Percentiles rank a stretch among this genome's conserved stretches.
These are phyloP conservation scores for Aspergillus sp. DNA, from an alignment of 2,329 filamentous ascomycete genomes.

Conservation along the genomic window DNA sequence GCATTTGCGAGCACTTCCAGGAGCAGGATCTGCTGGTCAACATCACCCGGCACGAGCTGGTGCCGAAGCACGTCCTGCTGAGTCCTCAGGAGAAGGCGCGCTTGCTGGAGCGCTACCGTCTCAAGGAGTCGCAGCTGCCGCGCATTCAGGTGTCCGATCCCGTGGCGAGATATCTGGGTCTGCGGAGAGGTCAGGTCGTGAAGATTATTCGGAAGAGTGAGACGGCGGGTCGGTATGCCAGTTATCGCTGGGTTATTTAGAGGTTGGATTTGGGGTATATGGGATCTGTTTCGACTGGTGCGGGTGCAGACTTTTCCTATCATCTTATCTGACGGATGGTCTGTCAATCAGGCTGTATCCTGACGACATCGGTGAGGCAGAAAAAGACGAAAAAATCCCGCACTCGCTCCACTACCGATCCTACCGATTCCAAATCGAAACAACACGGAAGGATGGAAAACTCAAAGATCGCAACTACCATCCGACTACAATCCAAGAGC, in stretches of 20 bases:
- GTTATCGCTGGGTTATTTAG: slow-evolving; percentile 72
- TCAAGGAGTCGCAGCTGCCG: slow-evolving; percentile 97
- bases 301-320: too few relatives aligned
- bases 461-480: too few relatives aligned
- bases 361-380: too few relatives aligned
- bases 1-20: slow-evolving; percentile 89
- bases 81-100: slow-evolving; percentile 86
- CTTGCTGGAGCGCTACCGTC: slow-evolving; percentile 81
- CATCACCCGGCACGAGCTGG: slow-evolving; percentile 95
- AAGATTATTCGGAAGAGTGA: slow-evolving; percentile 97
- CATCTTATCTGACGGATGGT: too few relatives aligned
- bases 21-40: slow-evolving; percentile 96
- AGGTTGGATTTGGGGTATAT: background rate
- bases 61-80: slow-evolving; percentile 88
- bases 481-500: too few relatives aligned
- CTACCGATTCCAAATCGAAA: too few relatives aligned
- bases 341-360: too few relatives aligned
- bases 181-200: slow-evolving; percentile 90
- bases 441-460: too few relatives aligned
- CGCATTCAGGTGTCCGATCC: slow-evolving; percentile 89
- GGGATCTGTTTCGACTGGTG: too few relatives aligned
- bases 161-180: slow-evolving; percentile 84
- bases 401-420: too few relatives aligned
- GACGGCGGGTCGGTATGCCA: slow-evolving; percentile 93
- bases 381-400: too few relatives aligned